These are phyloP conservation scores for Mycotypha africana DNA, from an alignment of 371 early-diverging fungal genomes.

Conservation along the genomic window DNA sequence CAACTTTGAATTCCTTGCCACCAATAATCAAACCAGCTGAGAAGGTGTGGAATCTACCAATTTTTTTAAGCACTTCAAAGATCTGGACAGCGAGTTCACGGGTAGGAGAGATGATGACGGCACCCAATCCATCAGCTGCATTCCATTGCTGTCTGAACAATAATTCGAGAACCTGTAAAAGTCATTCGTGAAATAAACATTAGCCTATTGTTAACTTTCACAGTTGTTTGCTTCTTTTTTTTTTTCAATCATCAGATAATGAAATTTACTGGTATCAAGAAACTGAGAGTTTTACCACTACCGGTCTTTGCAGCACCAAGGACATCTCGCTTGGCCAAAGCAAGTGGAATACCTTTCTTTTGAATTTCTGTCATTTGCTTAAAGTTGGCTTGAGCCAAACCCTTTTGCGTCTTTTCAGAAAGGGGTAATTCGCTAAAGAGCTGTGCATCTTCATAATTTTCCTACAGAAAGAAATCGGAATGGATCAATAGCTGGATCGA, in stretches of 20 bases:
- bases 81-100: slow-evolving; percentile 98
- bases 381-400: slow-evolving; percentile 73
- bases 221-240: neutral
- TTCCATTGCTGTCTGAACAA: slow-evolving; percentile 84
- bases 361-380: slow-evolving; percentile 98
- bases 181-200: too few relatives aligned
- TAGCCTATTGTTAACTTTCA: neutral
- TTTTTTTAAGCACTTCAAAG: slow-evolving; percentile 86
- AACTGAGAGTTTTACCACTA: slow-evolving; percentile 98
- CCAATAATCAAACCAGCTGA: slow-evolving; percentile 98
- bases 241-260: too few relatives aligned
- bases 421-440: slow-evolving; percentile 67
- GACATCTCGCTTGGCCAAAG: slow-evolving; percentile 84
- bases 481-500: neutral
- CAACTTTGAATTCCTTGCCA: slow-evolving; percentile 88
- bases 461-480: slow-evolving; percentile 19
- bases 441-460: slow-evolving; percentile 24
- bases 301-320: slow-evolving; percentile 99
- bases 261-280: slow-evolving; percentile 86
- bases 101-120: slow-evolving; percentile 97
- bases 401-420: slow-evolving; percentile 57
- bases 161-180: slow-evolving; percentile 73
- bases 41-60: slow-evolving; percentile 80
- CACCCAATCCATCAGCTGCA: slow-evolving; percentile 81
- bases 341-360: slow-evolving; percentile 83